Conservation (phyloP, 1,284 basidiomycete species). For the Golubevia pallescens region DNA sequence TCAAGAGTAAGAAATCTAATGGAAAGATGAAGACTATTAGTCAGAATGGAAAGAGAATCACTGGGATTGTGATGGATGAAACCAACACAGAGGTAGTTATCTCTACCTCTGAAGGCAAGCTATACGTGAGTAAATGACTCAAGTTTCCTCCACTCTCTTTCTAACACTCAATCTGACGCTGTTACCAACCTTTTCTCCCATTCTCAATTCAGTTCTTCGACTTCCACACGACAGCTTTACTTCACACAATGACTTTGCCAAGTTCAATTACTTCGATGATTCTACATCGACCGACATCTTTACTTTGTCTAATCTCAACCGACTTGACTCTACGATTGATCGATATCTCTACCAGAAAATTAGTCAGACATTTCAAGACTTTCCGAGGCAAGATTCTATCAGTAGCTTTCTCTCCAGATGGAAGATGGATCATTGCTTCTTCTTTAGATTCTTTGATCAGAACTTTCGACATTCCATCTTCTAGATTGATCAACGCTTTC, state of each 20-base stretch:
- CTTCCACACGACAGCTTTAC: conserved; percentile 81
- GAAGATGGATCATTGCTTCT: conserved; percentile 86
- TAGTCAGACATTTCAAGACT: conserved; percentile 85
- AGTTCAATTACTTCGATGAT: conserved; percentile 76
- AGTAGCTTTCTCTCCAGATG: conserved; percentile 81
- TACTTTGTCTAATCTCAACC: conserved; percentile 85
- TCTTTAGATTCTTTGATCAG: conserved; percentile 90
- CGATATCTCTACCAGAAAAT: conserved; percentile 85
- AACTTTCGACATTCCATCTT: conserved; percentile 94
- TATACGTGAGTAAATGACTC: conserved; percentile 75
- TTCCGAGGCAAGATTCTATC: conserved; percentile 74
- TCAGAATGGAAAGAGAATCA: conserved; percentile 59
- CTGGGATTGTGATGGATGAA: conserved; percentile 83
- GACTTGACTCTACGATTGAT: conserved; percentile 83
- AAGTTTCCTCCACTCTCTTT: not conserved
- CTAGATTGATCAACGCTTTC: conserved; percentile 89
- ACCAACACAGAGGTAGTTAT: conserved; percentile 82
- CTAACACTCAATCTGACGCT: too few relatives aligned
- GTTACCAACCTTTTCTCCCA: too few relatives aligned
- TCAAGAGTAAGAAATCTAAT: not conserved
- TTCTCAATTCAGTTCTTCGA: conserved; percentile 97
- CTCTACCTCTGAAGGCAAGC: conserved; percentile 82
- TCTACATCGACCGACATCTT: conserved; percentile 82
- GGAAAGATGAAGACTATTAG: not conserved
- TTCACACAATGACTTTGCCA: conserved; percentile 74